Evolutionary conservation across 192 early-diverging fungal genomes (phyloP), one percentile per base, ranked within the genome.

Genomic region (Dissophora ornata): DNA sequence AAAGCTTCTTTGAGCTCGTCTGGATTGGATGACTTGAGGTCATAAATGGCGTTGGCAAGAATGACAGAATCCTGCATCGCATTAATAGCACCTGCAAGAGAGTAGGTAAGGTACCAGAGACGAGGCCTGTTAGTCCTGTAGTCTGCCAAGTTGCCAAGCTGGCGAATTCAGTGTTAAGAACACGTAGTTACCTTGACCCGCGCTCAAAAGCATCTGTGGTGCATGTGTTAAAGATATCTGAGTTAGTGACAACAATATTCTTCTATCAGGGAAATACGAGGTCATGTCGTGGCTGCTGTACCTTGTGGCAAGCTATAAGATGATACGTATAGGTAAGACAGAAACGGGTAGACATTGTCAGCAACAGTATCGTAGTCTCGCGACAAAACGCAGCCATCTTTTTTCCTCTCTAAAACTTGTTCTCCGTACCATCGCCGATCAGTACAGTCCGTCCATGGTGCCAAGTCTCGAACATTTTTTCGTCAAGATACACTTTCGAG

Each of bases 361-460:
- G n/a, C n/a, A n/a, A n/a, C n/a, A n/a, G n/a, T n/a, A n/a, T n/a
- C n/a, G n/a, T n/a, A n/a, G n/a, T n/a, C n/a, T n/a, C n/a, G n/a
- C n/a, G n/a, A n/a, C n/a, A n/a, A n/a, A n/a, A n/a, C n/a, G n/a
- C n/a, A 22, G 18, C 19, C 21, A 0, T 53, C 2, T 9, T 30
- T 53, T 1, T 28, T 30, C 51, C 11, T 26, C 5, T 30, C 25
- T 49, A 21, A n/a, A 22, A 21, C 16, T n/a, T 25, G 5, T 4
- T 22, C 25, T n/a, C 13, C 30, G 13, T 55, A 55, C 53, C 53
- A 55, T 55, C 53, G 6, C 53, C 53, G n/a, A 55, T 32, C n/a
- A 55, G 32, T 0, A 55, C 53, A 4, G 18, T 36, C 8, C 53
- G 29, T 18, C 32, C 32, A 55, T 38, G 2, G 32, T 36, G 36